These are phyloP conservation scores for Symbiodinium natans DNA, from an alignment of 73 alveolate species.

Conservation along the genomic window DNA sequence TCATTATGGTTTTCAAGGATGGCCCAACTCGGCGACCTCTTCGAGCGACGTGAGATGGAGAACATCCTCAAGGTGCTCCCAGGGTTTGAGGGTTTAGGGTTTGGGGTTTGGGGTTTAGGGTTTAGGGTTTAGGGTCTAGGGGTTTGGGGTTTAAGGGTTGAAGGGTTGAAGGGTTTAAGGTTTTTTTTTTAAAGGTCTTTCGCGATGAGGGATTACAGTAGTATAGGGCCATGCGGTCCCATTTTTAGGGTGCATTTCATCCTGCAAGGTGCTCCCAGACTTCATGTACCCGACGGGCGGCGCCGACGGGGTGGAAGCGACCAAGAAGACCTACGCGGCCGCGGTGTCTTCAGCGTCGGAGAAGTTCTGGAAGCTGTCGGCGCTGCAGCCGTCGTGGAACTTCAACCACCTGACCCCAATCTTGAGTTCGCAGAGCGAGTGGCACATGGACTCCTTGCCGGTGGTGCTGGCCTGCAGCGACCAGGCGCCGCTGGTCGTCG, in stretches of 20 bases:
- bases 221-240: neutral
- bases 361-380: conserved; percentile 47
- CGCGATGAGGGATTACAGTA: too few species aligned
- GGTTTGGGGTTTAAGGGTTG: too few species aligned
- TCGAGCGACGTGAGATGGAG: conserved; percentile 15
- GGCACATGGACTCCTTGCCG: neutral
- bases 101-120: too few species aligned
- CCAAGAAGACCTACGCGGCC: conserved; percentile 35
- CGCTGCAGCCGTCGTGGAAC: conserved; percentile 57
- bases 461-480: conserved; percentile 66
- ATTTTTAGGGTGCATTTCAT: conserved; percentile 20
- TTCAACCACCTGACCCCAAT: conserved; percentile 10
- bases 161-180: too few species aligned
- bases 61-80: neutral
- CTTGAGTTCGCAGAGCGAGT: too few species aligned
- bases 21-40: conserved; percentile 57
- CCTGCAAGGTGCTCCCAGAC: conserved; percentile 41
- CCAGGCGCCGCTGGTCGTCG: conserved; percentile 54
- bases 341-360: neutral
- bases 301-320: conserved; percentile 58
- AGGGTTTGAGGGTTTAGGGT: too few species aligned
- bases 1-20: neutral
- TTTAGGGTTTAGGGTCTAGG: too few species aligned
- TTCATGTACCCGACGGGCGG: conserved; percentile 66
- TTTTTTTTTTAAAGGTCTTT: too few species aligned